Conservation (phyloP, 225 moss, liverwort and hornwort genomes). For the Marchantia paleacea region DNA sequence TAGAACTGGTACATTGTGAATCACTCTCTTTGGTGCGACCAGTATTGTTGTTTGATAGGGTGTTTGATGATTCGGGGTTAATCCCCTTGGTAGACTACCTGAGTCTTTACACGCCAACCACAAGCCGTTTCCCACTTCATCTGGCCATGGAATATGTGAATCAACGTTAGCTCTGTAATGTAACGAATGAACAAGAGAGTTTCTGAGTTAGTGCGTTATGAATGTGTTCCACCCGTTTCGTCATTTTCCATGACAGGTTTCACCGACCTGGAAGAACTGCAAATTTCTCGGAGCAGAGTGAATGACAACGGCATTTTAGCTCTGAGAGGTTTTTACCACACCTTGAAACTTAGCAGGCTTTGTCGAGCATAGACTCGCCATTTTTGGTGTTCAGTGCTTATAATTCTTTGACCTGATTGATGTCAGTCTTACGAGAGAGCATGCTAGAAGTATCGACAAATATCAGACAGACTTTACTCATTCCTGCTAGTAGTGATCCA, state of each 20-base stretch:
- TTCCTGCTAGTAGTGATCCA: too few species aligned
- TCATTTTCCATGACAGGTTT: conserved; percentile 47
- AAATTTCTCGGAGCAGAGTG: conserved; percentile 91
- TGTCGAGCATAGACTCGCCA: background rate
- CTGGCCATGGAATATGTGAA: background rate
- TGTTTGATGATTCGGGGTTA: background rate
- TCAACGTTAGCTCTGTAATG: background rate
- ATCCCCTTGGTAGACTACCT: background rate
- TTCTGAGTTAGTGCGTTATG: background rate
- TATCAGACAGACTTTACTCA: too few species aligned
- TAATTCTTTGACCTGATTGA: too few species aligned
- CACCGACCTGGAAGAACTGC: conserved; percentile 78
- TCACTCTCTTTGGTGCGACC: background rate
- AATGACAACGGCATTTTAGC: conserved; percentile 68
- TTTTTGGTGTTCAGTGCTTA: background rate
- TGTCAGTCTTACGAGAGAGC: too few species aligned
- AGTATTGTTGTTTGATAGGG: background rate
- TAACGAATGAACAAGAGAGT: background rate
- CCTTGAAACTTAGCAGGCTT: background rate
- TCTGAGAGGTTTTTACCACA: conserved; percentile 49
- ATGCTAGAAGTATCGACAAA: too few species aligned
- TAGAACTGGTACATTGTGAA: background rate
- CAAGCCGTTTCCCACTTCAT: background rate
- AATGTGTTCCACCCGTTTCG: background rate
- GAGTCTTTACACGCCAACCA: too few species aligned